Evolutionary conservation across 2,329 filamentous ascomycete species (phyloP).

Genomic region (Aaosphaeria arxii): DNA sequence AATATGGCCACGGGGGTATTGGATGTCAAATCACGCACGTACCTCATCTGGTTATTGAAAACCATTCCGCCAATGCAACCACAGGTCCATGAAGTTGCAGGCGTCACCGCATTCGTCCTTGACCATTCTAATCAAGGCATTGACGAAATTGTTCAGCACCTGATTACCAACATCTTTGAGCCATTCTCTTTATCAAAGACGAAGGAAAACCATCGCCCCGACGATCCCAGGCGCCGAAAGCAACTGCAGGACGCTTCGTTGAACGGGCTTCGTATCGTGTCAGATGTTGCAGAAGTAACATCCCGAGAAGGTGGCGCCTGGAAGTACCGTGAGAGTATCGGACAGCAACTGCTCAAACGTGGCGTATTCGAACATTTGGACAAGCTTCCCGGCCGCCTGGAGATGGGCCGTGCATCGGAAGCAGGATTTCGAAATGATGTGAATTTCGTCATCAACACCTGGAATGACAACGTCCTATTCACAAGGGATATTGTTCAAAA

Average conservation of each 20-base stretch:
- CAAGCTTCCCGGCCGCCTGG: constrained; percentile 65
- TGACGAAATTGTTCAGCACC: constrained; percentile 86
- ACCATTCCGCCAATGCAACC: constrained; percentile 54
- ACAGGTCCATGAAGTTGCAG: constrained; percentile 64
- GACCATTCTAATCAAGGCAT: constrained; percentile 80
- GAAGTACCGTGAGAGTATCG: constrained; percentile 81
- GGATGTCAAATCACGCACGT: constrained; percentile 49
- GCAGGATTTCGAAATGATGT: constrained; percentile 48
- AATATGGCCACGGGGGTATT: constrained; percentile 19
- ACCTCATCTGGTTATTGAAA: constrained; percentile 67
- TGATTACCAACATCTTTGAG: constrained; percentile 75
- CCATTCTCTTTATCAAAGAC: constrained; percentile 73
- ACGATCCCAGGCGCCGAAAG: constrained; percentile 1
- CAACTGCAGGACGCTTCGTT: constrained; percentile 26
- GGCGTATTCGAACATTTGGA: constrained; percentile 75
- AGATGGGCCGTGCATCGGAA: constrained; percentile 77
- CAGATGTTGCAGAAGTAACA: constrained; percentile 72
- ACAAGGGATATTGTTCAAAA: constrained; percentile 22
- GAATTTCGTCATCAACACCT: constrained; percentile 30
- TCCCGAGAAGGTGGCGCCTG: constrained; percentile 47
- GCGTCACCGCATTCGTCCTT: constrained; percentile 84
- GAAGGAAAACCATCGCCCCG: constrained; percentile 52
- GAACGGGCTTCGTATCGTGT: constrained; percentile 72
- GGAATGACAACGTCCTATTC: constrained; percentile 32
- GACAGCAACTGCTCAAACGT: constrained; percentile 64